Evolutionary conservation across 2,329 filamentous ascomycete genomes (phyloP).

Genomic region (Aspergillus novofumigatus): DNA sequence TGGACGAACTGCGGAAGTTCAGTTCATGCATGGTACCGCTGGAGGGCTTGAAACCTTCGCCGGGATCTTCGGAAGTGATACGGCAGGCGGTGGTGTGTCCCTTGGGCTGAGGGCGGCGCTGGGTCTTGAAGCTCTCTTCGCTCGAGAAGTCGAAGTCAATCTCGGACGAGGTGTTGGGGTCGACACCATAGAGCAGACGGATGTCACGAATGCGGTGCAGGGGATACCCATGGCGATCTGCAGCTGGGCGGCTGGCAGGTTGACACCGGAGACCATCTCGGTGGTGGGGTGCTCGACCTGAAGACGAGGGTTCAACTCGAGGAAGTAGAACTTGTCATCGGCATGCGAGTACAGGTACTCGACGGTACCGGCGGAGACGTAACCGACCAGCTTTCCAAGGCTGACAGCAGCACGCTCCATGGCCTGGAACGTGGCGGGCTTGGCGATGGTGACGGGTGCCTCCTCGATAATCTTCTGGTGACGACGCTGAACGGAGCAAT

Average conservation of each 20-base stretch:
- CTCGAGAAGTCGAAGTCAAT: conserved; percentile 97
- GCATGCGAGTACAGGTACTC: conserved; percentile 98
- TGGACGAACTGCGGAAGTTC: conserved; percentile 98
- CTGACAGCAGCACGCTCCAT: conserved; percentile 98
- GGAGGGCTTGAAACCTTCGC: conserved; percentile 98
- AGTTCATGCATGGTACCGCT: conserved; percentile 98
- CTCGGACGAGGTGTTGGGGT: conserved; percentile 77
- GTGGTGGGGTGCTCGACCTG: conserved; percentile 99
- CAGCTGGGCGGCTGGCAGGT: conserved; percentile 92
- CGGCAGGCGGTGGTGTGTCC: conserved; percentile 97
- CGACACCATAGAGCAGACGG: conserved; percentile 89
- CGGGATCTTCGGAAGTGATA: conserved; percentile 98
- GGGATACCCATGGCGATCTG: conserved; percentile 98
- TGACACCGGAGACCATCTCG: conserved; percentile 98
- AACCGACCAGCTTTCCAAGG: conserved; percentile 88
- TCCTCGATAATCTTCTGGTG: conserved; percentile 99
- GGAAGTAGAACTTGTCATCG: conserved; percentile 99
- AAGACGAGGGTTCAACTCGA: conserved; percentile 96
- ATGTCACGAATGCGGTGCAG: conserved; percentile 95
- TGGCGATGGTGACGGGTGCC: conserved; percentile 94
- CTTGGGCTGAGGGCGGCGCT: conserved; percentile 87
- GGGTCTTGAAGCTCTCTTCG: conserved; percentile 74
- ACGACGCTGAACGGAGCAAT: conserved; percentile 95
- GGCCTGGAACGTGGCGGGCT: conserved; percentile 78
- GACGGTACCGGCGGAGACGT: conserved; percentile 97